Evolutionary conservation across 176 grass and related monocot species (phyloP).

Genomic region (Aegilops umbellulata): DNA sequence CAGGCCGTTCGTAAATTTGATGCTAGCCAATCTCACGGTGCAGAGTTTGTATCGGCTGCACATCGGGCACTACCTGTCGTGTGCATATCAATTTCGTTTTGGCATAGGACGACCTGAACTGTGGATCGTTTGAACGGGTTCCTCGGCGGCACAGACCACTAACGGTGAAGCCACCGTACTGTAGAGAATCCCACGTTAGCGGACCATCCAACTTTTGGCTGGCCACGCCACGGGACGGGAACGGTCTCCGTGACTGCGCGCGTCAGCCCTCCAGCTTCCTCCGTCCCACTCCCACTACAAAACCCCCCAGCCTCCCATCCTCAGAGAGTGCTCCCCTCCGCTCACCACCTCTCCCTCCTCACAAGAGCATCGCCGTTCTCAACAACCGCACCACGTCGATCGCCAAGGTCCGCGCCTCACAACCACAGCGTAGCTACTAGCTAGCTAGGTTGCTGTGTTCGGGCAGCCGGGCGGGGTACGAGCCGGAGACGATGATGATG

Average conservation of each 20-base stretch:
- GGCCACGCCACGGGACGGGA: not conserved
- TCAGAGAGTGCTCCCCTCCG: not conserved
- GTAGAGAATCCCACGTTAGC: not conserved
- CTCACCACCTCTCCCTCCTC: not conserved
- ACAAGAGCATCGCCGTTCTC: not conserved
- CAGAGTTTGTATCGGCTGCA: too few species aligned
- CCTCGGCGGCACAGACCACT: not conserved
- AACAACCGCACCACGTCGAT: not conserved
- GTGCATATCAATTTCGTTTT: too few species aligned
- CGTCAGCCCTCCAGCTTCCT: not conserved
- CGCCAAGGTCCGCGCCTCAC: not conserved
- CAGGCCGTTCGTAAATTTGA: too few species aligned
- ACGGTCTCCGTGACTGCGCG: not conserved
- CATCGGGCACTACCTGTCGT: too few species aligned
- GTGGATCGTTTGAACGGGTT: not conserved
- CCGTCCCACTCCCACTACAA: not conserved
- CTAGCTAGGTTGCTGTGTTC: not conserved
- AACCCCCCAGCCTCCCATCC: not conserved
- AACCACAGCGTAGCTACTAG: not conserved
- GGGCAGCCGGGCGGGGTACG: too few species aligned
- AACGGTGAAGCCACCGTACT: not conserved
- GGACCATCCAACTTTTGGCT: not conserved
- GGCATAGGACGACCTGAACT: not conserved
- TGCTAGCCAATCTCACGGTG: too few species aligned
- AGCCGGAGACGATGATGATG: slow-evolving; percentile 46